A percentile compares a stretch with the other conserved stretches of the same genome.
Conservation (phyloP, 1,284 basidiomycete genomes). For the Marasmius oreades region DNA sequence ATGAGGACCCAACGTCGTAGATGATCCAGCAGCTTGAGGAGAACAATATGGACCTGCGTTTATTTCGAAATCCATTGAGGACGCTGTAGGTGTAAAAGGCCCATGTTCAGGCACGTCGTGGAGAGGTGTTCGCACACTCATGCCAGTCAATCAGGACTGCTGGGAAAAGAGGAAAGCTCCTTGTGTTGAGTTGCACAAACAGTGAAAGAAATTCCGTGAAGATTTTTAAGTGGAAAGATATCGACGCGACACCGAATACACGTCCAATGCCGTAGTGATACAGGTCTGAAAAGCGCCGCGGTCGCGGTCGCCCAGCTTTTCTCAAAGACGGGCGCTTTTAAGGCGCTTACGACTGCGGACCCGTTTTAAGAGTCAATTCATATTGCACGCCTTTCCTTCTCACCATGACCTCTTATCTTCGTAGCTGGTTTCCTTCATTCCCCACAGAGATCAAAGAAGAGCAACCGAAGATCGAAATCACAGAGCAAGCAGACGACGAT, state of each 20-base stretch:
- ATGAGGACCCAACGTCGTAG: slow-evolving; percentile 17
- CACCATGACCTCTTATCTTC: slow-evolving; percentile 46
- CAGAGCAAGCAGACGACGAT: slow-evolving; percentile 39
- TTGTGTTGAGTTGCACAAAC: too few relatives aligned
- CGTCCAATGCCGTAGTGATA: neutral
- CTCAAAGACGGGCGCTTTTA: neutral
- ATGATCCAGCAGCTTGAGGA: slow-evolving; percentile 26
- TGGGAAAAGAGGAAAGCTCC: neutral
- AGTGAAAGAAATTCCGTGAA: neutral
- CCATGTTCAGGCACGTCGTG: slow-evolving; percentile 42
- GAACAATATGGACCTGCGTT: slow-evolving; percentile 25
- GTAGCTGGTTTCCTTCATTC: slow-evolving; percentile 42
- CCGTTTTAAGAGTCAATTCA: neutral
- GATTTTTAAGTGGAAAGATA: neutral
- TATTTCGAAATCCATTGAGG: slow-evolving; percentile 8
- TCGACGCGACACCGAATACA: neutral
- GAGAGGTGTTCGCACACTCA: slow-evolving; percentile 20
- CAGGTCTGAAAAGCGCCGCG: neutral
- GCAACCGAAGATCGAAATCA: slow-evolving; percentile 28
- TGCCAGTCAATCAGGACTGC: neutral
- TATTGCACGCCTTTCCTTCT: neutral
- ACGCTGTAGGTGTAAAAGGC: slow-evolving; percentile 23
- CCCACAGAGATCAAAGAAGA: slow-evolving; percentile 20
- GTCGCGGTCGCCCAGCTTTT: neutral
- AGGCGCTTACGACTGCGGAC: too few relatives aligned